phyloP scores from a whole-genome alignment of 2,329 filamentous ascomycete species.

The Pseudogymnoascus sp. region DNA sequence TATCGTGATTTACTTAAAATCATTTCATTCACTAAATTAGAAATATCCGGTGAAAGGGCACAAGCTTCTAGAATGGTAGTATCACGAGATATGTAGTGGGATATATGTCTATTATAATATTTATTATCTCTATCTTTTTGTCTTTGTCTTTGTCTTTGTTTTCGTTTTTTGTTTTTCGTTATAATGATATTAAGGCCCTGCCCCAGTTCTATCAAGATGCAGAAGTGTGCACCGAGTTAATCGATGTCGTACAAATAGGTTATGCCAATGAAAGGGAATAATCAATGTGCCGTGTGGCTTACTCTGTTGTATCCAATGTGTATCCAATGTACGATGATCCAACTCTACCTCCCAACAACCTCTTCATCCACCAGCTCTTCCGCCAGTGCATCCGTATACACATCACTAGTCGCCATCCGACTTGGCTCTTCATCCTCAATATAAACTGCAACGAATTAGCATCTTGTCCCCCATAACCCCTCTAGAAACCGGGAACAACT shows the following conservation, averaged over 20 bases:
- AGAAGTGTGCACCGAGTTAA: not conserved
- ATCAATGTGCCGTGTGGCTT: not conserved
- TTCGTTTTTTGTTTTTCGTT: not conserved
- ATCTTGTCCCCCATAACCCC: not conserved
- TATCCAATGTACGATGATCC: not conserved
- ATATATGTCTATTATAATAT: not conserved
- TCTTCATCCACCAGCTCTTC: slow-evolving; percentile 11
- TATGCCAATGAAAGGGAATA: not conserved
- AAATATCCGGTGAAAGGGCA: too few relatives aligned
- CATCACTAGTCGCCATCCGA: not conserved
- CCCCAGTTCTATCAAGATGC: not conserved
- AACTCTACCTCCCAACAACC: not conserved
- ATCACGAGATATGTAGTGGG: not conserved
- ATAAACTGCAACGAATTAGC: slow-evolving; percentile 12
- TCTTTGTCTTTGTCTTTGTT: not conserved
- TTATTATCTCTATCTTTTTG: not conserved
- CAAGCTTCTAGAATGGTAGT: too few relatives aligned
- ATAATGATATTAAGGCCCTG: not conserved
- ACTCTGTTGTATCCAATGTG: not conserved
- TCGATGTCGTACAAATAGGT: not conserved
- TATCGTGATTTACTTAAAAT: too few relatives aligned
- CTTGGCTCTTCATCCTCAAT: slow-evolving; percentile 4
- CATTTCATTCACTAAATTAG: too few relatives aligned
- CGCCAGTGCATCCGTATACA: not conserved
- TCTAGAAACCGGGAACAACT: slow-evolving; percentile 31